Conservation (phyloP, 306 rosid species). For the Vigna radiata region DNA sequence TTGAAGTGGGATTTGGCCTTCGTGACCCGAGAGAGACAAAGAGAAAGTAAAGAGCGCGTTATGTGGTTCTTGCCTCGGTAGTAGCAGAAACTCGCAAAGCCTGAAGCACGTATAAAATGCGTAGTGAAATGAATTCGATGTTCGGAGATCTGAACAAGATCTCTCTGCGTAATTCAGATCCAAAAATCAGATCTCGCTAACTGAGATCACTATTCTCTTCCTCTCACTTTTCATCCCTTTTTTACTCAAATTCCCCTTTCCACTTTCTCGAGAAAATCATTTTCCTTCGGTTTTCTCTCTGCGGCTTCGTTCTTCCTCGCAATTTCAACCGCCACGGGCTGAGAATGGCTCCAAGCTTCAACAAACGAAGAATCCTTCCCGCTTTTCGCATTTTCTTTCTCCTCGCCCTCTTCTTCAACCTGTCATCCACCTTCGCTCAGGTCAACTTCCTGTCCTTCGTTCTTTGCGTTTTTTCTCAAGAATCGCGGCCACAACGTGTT, state of each 20-base stretch:
- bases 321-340: conserved; percentile 2
- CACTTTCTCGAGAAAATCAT: conserved; percentile 26
- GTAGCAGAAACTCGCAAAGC: not conserved
- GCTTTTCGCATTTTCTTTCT: conserved; percentile 50
- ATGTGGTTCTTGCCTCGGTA: not conserved
- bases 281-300: conserved; percentile 17
- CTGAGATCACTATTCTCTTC: not conserved
- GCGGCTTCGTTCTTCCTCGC: conserved; percentile 16
- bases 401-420: conserved; percentile 37
- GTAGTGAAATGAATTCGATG: not conserved
- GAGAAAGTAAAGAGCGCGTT: conserved; percentile 9
- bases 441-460: conserved; percentile 32
- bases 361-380: conserved; percentile 34
- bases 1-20: not conserved
- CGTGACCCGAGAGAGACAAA: not conserved
- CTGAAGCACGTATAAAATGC: conserved; percentile 33
- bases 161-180: conserved; percentile 41
- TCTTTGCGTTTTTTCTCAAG: not conserved
- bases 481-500: conserved; percentile 32
- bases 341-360: conserved; percentile 53
- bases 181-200: conserved; percentile 23
- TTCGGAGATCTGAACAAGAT: conserved; percentile 41
- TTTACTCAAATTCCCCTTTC: not conserved
- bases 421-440: conserved; percentile 57
- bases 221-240: not conserved